Evolutionary conservation across 805 yeast genomes (phyloP).

Genomic region (Zygosaccharomyces rouxii): DNA sequence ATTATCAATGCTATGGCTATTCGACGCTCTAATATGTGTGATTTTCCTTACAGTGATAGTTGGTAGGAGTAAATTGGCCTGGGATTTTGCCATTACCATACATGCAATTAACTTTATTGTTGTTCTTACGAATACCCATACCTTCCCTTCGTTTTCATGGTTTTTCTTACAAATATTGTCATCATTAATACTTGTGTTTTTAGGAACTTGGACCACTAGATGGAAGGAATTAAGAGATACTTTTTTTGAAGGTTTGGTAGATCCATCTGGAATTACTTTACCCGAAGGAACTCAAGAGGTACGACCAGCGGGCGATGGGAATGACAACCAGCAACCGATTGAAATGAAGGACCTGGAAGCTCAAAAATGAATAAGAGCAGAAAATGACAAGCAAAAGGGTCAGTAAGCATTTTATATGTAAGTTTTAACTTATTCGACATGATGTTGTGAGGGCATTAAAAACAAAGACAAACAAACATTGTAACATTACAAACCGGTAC

Average conservation of each 20-base stretch:
- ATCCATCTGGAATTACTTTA: constrained; percentile 37
- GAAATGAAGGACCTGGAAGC: constrained; percentile 28
- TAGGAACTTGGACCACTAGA: constrained; percentile 86
- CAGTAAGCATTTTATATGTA: not conserved
- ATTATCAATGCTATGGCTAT: constrained; percentile 69
- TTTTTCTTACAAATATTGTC: constrained; percentile 74
- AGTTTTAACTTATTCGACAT: not conserved
- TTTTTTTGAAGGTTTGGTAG: constrained; percentile 79
- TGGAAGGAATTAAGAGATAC: constrained; percentile 90
- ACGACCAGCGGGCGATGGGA: constrained; percentile 5
- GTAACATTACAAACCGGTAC: not conserved
- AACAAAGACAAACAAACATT: not conserved
- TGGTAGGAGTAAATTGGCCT: constrained; percentile 88
- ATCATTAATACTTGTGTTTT: constrained; percentile 60
- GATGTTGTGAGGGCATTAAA: not conserved
- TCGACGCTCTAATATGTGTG: constrained; percentile 79
- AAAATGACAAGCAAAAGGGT: not conserved
- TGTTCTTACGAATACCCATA: constrained; percentile 59
- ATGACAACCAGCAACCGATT: constrained; percentile 4
- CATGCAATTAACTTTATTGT: constrained; percentile 74
- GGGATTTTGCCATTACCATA: constrained; percentile 95
- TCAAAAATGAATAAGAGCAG: constrained; percentile 14
- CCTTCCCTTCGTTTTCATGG: constrained; percentile 79
- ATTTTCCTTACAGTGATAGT: constrained; percentile 80
- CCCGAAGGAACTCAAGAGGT: constrained; percentile 1